These are phyloP conservation scores for Pleomassaria siparia DNA, from an alignment of 2,329 filamentous ascomycete species.

Conservation along the genomic window DNA sequence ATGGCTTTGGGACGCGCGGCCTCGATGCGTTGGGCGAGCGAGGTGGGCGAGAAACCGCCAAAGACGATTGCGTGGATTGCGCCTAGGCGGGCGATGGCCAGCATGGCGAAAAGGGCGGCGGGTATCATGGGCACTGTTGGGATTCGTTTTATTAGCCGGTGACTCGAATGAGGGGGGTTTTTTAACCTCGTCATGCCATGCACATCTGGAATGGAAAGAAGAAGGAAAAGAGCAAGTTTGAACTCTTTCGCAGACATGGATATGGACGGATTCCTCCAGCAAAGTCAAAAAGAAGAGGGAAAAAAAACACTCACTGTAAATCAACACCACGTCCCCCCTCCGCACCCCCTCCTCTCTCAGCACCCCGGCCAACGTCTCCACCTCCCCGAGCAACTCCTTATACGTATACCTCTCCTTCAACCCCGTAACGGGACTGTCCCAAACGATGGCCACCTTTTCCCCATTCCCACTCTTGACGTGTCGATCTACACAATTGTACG, in stretches of 20 bases:
- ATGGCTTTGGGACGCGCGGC: constrained; percentile 74
- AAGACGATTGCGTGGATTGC: constrained; percentile 92
- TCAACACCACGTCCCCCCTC: constrained; percentile 82
- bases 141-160: neutral
- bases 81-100: constrained; percentile 78
- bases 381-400: constrained; percentile 71
- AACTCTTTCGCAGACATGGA: too few species aligned
- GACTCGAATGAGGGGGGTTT: too few species aligned
- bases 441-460: constrained; percentile 73
- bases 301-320: constrained; percentile 70
- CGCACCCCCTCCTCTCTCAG: constrained; percentile 78
- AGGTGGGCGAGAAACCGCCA: constrained; percentile 81
- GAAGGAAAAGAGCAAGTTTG: too few species aligned
- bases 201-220: too few species aligned
- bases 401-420: constrained; percentile 76
- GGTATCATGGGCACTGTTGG: constrained; percentile 98
- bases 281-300: neutral
- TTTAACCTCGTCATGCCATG: too few species aligned
- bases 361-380: constrained; percentile 79
- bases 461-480: constrained; percentile 80
- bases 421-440: constrained; percentile 82
- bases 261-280: too few species aligned
- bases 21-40: constrained; percentile 86
- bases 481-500: constrained; percentile 87
- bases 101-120: constrained; percentile 79